Base-by-base conservation (phyloP, 2,329 filamentous ascomycete species). In the Pyrenochaeta sp. region DNA sequence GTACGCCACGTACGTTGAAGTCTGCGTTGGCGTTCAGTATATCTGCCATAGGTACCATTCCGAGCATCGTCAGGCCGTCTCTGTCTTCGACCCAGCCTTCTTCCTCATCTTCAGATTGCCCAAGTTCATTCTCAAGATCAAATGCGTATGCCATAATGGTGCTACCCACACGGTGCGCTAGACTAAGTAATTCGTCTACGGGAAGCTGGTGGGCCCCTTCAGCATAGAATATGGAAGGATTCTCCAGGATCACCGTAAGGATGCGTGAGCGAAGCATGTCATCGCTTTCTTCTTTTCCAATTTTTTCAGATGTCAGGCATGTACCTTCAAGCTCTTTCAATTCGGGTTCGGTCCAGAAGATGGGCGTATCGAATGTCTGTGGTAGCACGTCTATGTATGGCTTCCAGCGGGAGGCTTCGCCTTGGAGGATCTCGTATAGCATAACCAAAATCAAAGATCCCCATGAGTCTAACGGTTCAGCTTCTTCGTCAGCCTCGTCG, bases 21-120 rank as follows among this genome's bases (percentile, higher is more conserved):
- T 66, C 66, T 10, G 67, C 67, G 24, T 70, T 66, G 0, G 67
- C 66, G 34, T 70, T 70, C 0, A 70, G 58, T 2, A 68, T 62
- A 7, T 70, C 67, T 7, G 67, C 67, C 67, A 70, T 70, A 0
- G 67, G 67, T 19, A 68, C 67, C 67, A 70, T 70, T 2, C 67
- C 67, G 2, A 70, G 56, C 47, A 67, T 64, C 8, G 56, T 65
- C 9, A 58, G 62, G 7, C 62, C 67, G 12, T 70, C 67, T 3
- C 55, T 65, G n/a, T 70, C 67, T 25, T 68, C 62, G 1, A 67
- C 50, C 67, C 67, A 70, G 6, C 67, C 67, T 15, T 70, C 67
- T 28, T 70, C 67, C 13, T 65, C 67, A 3, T 64, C 61, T 9
- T 70, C 66, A 0, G 54, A 52, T 5, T 66, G 50, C 2, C 68